These are phyloP conservation scores for Nakazawaea populi DNA, from an alignment of 805 yeast genomes.

Conservation along the genomic window DNA sequence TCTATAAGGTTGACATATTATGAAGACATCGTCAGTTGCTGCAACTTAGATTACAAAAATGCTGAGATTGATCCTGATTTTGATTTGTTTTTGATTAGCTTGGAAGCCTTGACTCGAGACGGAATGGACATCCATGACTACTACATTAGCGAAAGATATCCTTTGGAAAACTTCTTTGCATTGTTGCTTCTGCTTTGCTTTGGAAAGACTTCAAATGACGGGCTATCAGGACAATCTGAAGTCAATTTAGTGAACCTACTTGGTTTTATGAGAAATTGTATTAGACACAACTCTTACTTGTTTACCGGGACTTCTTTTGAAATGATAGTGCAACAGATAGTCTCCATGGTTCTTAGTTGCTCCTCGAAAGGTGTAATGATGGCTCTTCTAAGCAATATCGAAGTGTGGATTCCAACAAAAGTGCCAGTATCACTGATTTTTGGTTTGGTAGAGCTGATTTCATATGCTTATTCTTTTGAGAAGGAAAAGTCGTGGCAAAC, in stretches of 20 bases:
- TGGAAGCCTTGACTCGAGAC: slow-evolving; percentile 39
- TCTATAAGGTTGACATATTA: slow-evolving; percentile 51
- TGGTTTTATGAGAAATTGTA: slow-evolving; percentile 1
- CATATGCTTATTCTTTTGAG: not conserved
- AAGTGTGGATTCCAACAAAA: not conserved
- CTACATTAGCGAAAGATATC: not conserved
- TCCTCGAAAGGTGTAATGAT: not conserved
- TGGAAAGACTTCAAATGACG: not conserved
- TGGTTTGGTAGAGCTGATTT: not conserved
- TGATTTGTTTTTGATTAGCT: slow-evolving; percentile 38
- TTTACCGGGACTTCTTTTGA: not conserved
- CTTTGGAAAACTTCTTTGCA: not conserved
- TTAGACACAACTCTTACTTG: not conserved
- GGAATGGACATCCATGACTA: slow-evolving; percentile 19
- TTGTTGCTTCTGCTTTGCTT: not conserved
- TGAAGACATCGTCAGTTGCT: slow-evolving; percentile 44
- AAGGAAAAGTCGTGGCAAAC: not conserved
- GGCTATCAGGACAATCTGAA: not conserved
- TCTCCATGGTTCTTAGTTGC: not conserved
- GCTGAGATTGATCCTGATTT: slow-evolving; percentile 34
- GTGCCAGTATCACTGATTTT: not conserved
- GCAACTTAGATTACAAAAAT: slow-evolving; percentile 43
- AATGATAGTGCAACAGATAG: slow-evolving; percentile 3
- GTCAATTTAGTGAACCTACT: not conserved
- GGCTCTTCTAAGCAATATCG: not conserved